phyloP scores from a whole-genome alignment of 1,284 basidiomycete species.

The Ustanciosporium gigantosporum region DNA sequence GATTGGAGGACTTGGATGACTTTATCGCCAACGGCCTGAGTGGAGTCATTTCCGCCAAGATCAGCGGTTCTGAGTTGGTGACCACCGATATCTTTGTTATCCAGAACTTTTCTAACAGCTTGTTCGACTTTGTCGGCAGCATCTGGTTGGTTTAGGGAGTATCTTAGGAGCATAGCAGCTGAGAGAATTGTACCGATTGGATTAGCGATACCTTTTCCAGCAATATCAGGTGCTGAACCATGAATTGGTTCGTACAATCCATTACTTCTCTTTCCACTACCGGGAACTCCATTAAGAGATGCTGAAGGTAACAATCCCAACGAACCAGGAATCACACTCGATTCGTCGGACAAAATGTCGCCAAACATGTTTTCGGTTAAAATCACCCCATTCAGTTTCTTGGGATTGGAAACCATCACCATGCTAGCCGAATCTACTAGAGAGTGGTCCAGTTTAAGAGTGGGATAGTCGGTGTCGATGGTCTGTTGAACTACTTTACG shows the following conservation, averaged over 20 bases:
- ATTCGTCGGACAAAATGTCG: conserved; percentile 86
- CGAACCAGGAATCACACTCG: conserved; percentile 95
- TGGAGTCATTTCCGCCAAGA: conserved; percentile 77
- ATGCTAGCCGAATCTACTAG: conserved; percentile 96
- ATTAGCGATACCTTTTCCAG: conserved; percentile 91
- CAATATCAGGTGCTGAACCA: conserved; percentile 83
- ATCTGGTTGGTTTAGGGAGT: conserved; percentile 79
- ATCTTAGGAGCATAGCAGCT: conserved; percentile 89
- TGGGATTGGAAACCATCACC: conserved; percentile 89
- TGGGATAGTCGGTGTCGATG: conserved; percentile 51
- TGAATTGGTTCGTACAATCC: conserved; percentile 94
- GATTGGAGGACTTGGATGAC: conserved; percentile 76
- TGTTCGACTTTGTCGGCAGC: conserved; percentile 82
- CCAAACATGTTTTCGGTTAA: conserved; percentile 61
- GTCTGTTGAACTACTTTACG: conserved; percentile 67
- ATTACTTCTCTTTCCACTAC: conserved; percentile 69
- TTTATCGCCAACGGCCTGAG: conserved; percentile 80
- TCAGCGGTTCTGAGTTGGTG: conserved; percentile 82
- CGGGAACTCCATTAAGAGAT: conserved; percentile 87
- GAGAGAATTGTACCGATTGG: conserved; percentile 96
- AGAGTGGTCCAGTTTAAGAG: conserved; percentile 65
- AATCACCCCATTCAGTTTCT: conserved; percentile 87
- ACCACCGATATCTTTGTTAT: conserved; percentile 74
- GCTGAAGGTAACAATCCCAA: conserved; percentile 94
- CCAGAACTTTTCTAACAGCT: conserved; percentile 86